These are phyloP conservation scores for Paecilomyces sp. DNA, from an alignment of 2,329 filamentous ascomycete species.

Conservation along the genomic window DNA sequence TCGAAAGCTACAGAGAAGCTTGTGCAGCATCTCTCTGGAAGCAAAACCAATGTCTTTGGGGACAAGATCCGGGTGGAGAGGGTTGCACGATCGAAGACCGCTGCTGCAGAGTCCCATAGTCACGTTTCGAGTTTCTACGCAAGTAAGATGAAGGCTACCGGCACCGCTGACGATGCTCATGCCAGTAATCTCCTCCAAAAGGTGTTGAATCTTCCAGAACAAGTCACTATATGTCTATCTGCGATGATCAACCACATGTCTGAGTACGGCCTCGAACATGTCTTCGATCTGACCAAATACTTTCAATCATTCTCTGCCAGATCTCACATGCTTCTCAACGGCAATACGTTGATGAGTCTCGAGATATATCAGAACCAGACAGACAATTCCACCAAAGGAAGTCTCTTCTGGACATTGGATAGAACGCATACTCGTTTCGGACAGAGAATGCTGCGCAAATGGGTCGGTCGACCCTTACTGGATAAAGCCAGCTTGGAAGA, in stretches of 20 bases:
- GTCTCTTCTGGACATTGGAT: constrained; percentile 91
- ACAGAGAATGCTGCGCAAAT: constrained; percentile 79
- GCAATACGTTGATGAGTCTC: constrained; percentile 85
- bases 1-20: constrained; percentile 90
- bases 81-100: constrained; percentile 67
- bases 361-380: constrained; percentile 96
- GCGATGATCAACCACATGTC: constrained; percentile 92
- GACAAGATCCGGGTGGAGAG: constrained; percentile 83
- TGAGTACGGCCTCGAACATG: constrained; percentile 89
- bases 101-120: constrained; percentile 75
- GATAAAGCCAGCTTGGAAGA: constrained; percentile 68
- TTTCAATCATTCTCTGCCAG: constrained; percentile 92
- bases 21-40: constrained; percentile 79
- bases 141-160: constrained; percentile 63
- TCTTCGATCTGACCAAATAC: constrained; percentile 93
- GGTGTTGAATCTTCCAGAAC: constrained; percentile 74
- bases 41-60: constrained; percentile 84
- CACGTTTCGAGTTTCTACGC: constrained; percentile 93
- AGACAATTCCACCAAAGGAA: constrained; percentile 75
- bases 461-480: constrained; percentile 86
- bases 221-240: constrained; percentile 85
- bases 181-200: constrained; percentile 69
- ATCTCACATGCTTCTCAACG: constrained; percentile 92
- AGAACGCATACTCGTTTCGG: constrained; percentile 88
- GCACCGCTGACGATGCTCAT: constrained; percentile 46